phyloP scores from a whole-genome alignment of 768 basidiomycete genomes.

The Lactifluus subvellereus region DNA sequence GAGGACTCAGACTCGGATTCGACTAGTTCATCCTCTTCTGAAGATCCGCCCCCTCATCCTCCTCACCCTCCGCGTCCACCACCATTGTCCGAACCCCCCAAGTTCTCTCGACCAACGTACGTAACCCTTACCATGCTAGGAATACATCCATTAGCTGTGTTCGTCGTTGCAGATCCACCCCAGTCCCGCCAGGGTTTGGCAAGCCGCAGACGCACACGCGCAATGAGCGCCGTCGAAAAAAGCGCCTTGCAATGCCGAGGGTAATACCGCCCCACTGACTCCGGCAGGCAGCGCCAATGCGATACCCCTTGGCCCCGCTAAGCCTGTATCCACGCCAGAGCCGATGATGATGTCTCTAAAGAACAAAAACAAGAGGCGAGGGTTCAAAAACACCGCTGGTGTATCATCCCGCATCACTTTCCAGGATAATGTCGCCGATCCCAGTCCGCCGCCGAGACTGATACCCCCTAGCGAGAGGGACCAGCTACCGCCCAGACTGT shows the following conservation, averaged over 20 bases:
- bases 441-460: conserved; percentile 33
- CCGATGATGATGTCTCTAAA: conserved; percentile 48
- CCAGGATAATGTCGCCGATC: conserved; percentile 25
- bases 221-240: conserved; percentile 51
- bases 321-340: conserved; percentile 13
- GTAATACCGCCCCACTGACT: conserved; percentile 13
- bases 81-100: not conserved
- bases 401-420: conserved; percentile 53
- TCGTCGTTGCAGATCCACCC: conserved; percentile 16
- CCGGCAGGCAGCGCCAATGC: conserved; percentile 40
- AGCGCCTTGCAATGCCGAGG: conserved; percentile 34
- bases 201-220: conserved; percentile 52
- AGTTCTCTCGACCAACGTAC: conserved; percentile 7
- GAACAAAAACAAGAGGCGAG: conserved; percentile 73
- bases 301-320: conserved; percentile 37
- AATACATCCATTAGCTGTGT: not conserved
- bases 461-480: conserved; percentile 62
- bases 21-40: conserved; percentile 26
- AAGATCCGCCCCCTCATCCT: not conserved
- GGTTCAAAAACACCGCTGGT: conserved; percentile 50
- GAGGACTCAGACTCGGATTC: conserved; percentile 25
- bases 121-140: not conserved
- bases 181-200: conserved; percentile 54
- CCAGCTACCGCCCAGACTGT: conserved; percentile 53
- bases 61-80: not conserved